Conservation (phyloP, 345 rosid genomes). For the Populus simonii region DNA sequence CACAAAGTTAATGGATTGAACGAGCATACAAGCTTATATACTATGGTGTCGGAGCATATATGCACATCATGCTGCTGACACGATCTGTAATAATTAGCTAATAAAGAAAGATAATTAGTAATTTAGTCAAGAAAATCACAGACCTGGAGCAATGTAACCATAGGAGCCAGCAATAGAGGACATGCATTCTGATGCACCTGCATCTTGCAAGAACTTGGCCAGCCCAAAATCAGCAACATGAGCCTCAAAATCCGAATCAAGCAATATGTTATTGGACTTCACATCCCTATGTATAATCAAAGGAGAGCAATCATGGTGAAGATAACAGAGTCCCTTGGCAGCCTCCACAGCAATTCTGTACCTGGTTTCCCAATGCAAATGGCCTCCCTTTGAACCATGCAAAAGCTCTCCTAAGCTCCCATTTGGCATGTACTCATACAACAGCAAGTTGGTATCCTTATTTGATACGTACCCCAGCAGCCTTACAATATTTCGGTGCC, state of each 20-base stretch:
- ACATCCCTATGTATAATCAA: slow-evolving; percentile 91
- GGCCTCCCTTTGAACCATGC: slow-evolving; percentile 85
- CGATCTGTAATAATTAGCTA: not conserved
- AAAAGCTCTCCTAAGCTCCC: slow-evolving; percentile 88
- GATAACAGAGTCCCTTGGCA: slow-evolving; percentile 81
- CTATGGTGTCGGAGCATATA: not conserved
- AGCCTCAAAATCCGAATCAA: slow-evolving; percentile 77
- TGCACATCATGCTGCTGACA: too few relatives aligned
- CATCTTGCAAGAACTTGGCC: slow-evolving; percentile 79
- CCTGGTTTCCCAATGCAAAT: slow-evolving; percentile 78
- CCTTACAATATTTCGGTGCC: slow-evolving; percentile 84
- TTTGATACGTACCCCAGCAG: slow-evolving; percentile 75
- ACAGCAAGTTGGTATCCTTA: slow-evolving; percentile 73
- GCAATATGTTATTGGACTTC: slow-evolving; percentile 79
- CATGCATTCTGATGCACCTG: slow-evolving; percentile 88
- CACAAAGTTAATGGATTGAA: too few relatives aligned
- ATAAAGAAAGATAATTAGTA: not conserved
- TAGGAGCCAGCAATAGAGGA: slow-evolving; percentile 87
- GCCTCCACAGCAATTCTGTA: slow-evolving; percentile 69
- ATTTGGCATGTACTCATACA: slow-evolving; percentile 84
- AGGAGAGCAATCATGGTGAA: slow-evolving; percentile 91
- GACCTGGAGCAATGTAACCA: slow-evolving; percentile 97
- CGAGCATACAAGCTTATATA: not conserved
- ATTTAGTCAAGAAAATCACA: not conserved
- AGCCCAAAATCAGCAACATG: slow-evolving; percentile 95